Conservation (phyloP, 345 rosid species). For the Eutrema heterophyllum region DNA sequence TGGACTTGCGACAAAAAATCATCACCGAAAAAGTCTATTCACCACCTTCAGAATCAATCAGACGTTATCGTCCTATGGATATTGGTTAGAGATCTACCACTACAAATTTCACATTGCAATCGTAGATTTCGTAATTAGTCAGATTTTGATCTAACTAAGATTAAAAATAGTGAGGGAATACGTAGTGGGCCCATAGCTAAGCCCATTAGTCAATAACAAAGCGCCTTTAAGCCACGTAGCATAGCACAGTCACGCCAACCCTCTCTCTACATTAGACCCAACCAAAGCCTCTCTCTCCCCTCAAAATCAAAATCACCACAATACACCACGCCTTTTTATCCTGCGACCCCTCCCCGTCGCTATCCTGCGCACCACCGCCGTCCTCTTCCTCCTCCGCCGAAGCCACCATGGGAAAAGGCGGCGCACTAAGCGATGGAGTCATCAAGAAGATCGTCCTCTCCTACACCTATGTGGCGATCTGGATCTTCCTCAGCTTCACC, state of each 20-base stretch:
- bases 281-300: not conserved
- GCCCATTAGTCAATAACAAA: not conserved
- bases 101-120: too few relatives aligned
- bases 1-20: too few relatives aligned
- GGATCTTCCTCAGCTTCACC: constrained; percentile 99
- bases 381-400: not conserved
- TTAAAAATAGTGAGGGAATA: not conserved
- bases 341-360: not conserved
- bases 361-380: constrained; percentile 17
- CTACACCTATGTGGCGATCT: constrained; percentile 83
- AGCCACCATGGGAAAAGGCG: constrained; percentile 77
- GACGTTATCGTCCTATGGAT: too few relatives aligned
- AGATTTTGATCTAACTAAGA: not conserved
- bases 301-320: not conserved
- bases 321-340: constrained; percentile 16
- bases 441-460: constrained; percentile 87
- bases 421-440: constrained; percentile 78
- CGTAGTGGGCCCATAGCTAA: not conserved
- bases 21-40: too few relatives aligned
- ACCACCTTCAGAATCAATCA: too few relatives aligned
- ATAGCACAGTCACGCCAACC: constrained; percentile 24
- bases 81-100: too few relatives aligned
- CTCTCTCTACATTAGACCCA: not conserved
- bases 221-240: not conserved
- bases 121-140: too few relatives aligned